Conservation (phyloP, 441 rosid species). For the Gossypium laxum region DNA sequence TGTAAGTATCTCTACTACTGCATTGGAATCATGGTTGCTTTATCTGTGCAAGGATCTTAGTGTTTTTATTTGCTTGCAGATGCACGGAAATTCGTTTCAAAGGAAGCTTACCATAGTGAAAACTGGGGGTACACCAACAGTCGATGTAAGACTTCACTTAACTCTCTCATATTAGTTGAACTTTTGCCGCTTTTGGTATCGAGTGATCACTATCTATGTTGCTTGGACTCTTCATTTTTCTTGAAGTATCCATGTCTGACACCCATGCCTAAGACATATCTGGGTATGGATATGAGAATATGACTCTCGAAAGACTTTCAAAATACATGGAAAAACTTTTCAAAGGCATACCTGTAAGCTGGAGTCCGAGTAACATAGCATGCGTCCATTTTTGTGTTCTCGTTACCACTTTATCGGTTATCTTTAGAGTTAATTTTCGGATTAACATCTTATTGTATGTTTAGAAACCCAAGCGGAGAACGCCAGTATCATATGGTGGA, state of each 20-base stretch:
- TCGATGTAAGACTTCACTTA: slow-evolving; percentile 46
- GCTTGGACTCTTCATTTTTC: background rate
- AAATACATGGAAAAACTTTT: background rate
- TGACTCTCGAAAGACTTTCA: background rate
- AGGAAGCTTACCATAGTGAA: slow-evolving; percentile 68
- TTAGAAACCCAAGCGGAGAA: slow-evolving; percentile 90
- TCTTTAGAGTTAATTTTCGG: slow-evolving; percentile 13
- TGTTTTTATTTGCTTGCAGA: slow-evolving; percentile 38
- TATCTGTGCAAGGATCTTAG: slow-evolving; percentile 8
- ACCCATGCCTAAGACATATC: background rate
- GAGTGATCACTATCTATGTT: background rate
- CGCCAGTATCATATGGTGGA: slow-evolving; percentile 65
- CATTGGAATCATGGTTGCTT: slow-evolving; percentile 6
- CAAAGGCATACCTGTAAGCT: background rate
- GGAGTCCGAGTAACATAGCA: background rate
- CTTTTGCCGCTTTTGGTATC: slow-evolving; percentile 1
- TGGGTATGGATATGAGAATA: background rate
- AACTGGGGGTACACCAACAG: slow-evolving; percentile 55
- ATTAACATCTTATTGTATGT: slow-evolving; percentile 21
- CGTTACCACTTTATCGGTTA: background rate
- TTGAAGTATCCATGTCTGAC: background rate
- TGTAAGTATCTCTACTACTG: slow-evolving; percentile 26
- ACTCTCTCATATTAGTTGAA: slow-evolving; percentile 3
- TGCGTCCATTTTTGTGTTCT: background rate
- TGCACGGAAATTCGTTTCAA: slow-evolving; percentile 91